A percentile compares a stretch with the other conserved stretches of the same genome.
These are phyloP conservation scores for Trichoderma endophyticum DNA, from an alignment of 2,329 filamentous ascomycete species.

Conservation along the genomic window DNA sequence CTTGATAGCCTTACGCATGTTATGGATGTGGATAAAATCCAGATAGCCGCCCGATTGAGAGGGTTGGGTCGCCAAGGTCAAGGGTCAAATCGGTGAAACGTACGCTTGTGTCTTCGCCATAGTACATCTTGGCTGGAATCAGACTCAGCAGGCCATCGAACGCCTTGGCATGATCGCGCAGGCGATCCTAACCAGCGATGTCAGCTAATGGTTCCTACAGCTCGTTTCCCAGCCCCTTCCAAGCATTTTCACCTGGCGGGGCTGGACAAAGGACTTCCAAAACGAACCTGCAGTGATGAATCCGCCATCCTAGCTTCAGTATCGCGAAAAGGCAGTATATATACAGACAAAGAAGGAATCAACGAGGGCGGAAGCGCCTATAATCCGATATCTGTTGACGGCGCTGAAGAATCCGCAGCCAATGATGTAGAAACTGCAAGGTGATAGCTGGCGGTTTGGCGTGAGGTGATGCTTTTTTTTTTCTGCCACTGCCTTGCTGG, in stretches of 20 bases:
- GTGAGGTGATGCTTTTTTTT: slow-evolving; percentile 17
- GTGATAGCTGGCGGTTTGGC: slow-evolving; percentile 7
- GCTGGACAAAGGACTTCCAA: slow-evolving; percentile 29
- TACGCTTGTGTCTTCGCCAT: slow-evolving; percentile 81
- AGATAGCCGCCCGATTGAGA: not conserved
- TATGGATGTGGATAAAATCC: not conserved
- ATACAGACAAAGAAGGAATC: not conserved
- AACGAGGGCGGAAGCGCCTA: not conserved
- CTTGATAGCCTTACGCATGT: not conserved
- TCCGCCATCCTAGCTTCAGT: slow-evolving; percentile 37
- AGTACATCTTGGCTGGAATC: slow-evolving; percentile 88
- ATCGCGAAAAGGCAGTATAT: not conserved
- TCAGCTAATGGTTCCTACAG: slow-evolving; percentile 18
- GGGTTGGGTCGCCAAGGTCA: not conserved
- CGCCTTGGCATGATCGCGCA: slow-evolving; percentile 63
- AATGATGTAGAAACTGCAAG: not conserved
- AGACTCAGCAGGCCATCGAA: slow-evolving; percentile 85
- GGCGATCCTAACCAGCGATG: slow-evolving; percentile 45
- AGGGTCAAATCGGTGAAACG: slow-evolving; percentile 41
- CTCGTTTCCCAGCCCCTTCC: not conserved
- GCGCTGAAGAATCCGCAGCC: not conserved
- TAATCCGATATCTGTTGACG: not conserved
- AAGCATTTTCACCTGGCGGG: slow-evolving; percentile 14
- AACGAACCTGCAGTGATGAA: slow-evolving; percentile 47
- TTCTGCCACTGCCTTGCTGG: slow-evolving; percentile 11